Percentiles rank a stretch among this genome's conserved stretches.
phyloP scores from a whole-genome alignment of 2,329 filamentous ascomycete species.

The Phaeophleospora eucalypticola region DNA sequence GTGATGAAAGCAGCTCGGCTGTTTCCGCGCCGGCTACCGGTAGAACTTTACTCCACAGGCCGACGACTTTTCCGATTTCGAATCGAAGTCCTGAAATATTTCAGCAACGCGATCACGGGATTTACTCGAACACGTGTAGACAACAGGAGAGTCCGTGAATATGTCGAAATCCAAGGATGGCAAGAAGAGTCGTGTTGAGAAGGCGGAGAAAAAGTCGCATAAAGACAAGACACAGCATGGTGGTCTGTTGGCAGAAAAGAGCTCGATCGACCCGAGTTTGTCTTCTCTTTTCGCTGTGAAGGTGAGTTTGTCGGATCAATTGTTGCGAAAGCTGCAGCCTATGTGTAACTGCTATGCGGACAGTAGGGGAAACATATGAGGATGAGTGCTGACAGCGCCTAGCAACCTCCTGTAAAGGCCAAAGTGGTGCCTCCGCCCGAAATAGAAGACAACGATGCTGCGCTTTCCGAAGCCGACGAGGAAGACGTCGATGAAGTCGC shows the following conservation, averaged over 20 bases:
- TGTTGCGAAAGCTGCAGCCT: too few relatives aligned
- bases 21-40: too few relatives aligned
- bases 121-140: too few relatives aligned
- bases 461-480: conserved; percentile 19
- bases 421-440: conserved; percentile 29
- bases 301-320: conserved; percentile 17
- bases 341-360: too few relatives aligned
- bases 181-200: conserved; percentile 18
- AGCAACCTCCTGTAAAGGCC: conserved; percentile 31
- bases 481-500: conserved; percentile 10
- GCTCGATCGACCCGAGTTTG: conserved; percentile 41
- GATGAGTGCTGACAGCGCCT: conserved; percentile 32
- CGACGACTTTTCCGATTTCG: too few relatives aligned
- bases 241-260: conserved; percentile 30
- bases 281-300: conserved; percentile 46
- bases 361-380: too few relatives aligned
- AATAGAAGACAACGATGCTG: conserved; percentile 32
- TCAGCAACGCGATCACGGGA: too few relatives aligned
- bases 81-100: too few relatives aligned
- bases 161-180: conserved; percentile 16
- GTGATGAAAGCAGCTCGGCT: too few relatives aligned
- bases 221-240: conserved; percentile 14
- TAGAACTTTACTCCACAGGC: too few relatives aligned
- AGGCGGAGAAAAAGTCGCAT: conserved; percentile 16
- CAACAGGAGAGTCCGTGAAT: too few relatives aligned